Base-by-base conservation (phyloP, 2,329 filamentous ascomycete species). In the Exophiala oligosperma region DNA sequence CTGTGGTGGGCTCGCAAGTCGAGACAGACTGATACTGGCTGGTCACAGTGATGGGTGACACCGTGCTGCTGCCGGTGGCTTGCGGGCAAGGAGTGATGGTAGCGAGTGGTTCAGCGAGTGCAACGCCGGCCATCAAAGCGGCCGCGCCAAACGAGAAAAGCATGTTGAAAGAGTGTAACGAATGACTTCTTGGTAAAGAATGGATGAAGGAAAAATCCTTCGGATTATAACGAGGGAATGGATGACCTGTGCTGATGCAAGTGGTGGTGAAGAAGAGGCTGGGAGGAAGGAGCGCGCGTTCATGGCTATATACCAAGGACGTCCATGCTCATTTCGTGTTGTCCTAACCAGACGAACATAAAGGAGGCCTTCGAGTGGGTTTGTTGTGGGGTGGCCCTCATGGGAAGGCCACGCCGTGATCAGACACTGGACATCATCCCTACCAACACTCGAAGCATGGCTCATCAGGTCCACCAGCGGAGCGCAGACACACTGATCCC, bases 171-270 rank as follows among this genome's bases (percentile, higher is more conserved):
- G 40, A 52, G 21, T 37, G 41, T 50, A 63, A 55, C 44, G 54
- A 60, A 32, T 57, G 54, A 43, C 21, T 47, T 32, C 38, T 41
- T 12, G 11, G 32, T 49, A 56, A 50, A 57, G 52, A 57, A 46
- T 57, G 60, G 51, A 47, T 57, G 59, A 53, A 60, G 56, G 60
- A 54, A 59, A 63, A 55, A 28, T 57, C 54, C 49, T 56, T 55
- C 51, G 37, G 50, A 59, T 40, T 59, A 59, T 59, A 59, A 56
- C 29, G 46, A 59, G 37, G 26, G 52, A 46, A 59, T 32, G 48
- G 56, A 29, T 59, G 52, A 59, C 57, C 52, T 59, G 57, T 59
- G 57, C 57, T 54, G 57, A 46, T 52, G n/a, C 14, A 29, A 24
- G 41, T 29, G 52, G 35, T 49, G 49, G n/a, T 53, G 43, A 29